Percentiles rank a stretch among this genome's conserved stretches.
These are phyloP conservation scores for Pulveroboletus ravenelii DNA, from an alignment of 768 basidiomycete species.

Conservation along the genomic window DNA sequence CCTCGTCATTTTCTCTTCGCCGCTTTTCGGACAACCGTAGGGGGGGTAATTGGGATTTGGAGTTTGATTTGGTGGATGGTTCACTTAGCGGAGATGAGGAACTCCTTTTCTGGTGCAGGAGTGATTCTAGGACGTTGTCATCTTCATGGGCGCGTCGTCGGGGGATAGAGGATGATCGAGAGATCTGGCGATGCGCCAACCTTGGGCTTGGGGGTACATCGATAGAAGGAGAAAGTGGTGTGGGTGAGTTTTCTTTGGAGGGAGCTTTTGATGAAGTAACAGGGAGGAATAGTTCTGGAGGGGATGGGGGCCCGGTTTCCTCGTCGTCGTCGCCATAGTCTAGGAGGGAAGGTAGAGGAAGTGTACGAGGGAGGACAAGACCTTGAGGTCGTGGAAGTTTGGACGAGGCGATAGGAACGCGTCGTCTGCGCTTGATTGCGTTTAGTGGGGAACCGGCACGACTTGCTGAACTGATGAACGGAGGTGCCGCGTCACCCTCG, in stretches of 20 bases:
- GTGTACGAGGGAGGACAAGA: constrained; percentile 41
- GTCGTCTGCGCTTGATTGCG: constrained; percentile 56
- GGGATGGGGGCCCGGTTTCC: constrained; percentile 21
- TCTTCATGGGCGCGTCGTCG: constrained; percentile 46
- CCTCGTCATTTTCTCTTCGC: constrained; percentile 63
- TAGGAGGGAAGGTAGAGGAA: constrained; percentile 56
- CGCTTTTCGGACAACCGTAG: constrained; percentile 66
- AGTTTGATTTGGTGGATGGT: constrained; percentile 24
- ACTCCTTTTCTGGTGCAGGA: constrained; percentile 36
- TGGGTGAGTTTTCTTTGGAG: constrained; percentile 14
- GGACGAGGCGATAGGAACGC: constrained; percentile 40
- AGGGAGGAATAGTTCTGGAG: constrained; percentile 12
- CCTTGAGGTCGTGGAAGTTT: constrained; percentile 45
- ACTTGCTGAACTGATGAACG: constrained; percentile 27
- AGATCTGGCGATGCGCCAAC: constrained; percentile 35
- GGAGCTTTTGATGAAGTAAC: constrained; percentile 10
- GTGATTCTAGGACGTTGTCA: constrained; percentile 49
- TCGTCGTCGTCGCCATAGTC: constrained; percentile 74
- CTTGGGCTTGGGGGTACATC: constrained; percentile 37
- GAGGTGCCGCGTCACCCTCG: constrained; percentile 48
- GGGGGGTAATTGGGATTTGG: constrained; percentile 34
- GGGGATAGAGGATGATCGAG: constrained; percentile 40
- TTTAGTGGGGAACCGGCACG: constrained; percentile 31
- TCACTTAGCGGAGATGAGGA: constrained; percentile 36
- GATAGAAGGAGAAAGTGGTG: constrained; percentile 31